These are phyloP conservation scores for Amphirosellinia nigrospora DNA, from an alignment of 495 filamentous ascomycete species.

Conservation along the genomic window DNA sequence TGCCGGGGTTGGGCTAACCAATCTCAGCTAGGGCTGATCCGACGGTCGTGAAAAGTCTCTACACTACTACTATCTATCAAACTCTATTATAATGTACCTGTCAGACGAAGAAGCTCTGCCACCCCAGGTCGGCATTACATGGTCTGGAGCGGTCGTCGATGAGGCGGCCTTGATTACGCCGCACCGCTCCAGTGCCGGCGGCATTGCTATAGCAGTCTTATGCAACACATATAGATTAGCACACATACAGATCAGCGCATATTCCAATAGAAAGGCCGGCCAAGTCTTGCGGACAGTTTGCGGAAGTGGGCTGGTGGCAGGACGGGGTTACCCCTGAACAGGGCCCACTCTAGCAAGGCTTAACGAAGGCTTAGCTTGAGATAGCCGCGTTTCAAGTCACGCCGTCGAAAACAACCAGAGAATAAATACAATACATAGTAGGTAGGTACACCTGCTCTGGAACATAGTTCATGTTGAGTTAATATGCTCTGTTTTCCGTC, in stretches of 20 bases:
- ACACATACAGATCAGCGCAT: neutral
- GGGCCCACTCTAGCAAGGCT: constrained; percentile 19
- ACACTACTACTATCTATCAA: neutral
- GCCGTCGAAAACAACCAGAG: neutral
- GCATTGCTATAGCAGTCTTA: no score
- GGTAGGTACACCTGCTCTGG: no score
- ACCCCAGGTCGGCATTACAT: no score
- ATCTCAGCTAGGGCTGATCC: constrained; percentile 26
- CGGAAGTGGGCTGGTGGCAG: neutral
- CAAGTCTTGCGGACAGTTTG: neutral
- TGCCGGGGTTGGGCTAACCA: constrained; percentile 25
- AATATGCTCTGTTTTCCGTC: no score
- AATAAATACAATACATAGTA: no score
- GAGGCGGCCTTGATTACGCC: neutral
- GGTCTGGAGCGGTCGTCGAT: neutral
- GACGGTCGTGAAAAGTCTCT: neutral
- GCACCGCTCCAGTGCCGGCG: neutral
- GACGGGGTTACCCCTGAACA: neutral
- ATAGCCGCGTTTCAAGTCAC: neutral
- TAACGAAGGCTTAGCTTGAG: constrained; percentile 10
- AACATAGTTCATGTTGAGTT: no score
- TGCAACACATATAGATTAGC: no score
- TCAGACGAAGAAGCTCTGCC: neutral
- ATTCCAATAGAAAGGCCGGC: neutral
- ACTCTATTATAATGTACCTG: no score